Evolutionary conservation across 2,329 filamentous ascomycete species (phyloP).

Genomic region (Hypoxylon sp.): DNA sequence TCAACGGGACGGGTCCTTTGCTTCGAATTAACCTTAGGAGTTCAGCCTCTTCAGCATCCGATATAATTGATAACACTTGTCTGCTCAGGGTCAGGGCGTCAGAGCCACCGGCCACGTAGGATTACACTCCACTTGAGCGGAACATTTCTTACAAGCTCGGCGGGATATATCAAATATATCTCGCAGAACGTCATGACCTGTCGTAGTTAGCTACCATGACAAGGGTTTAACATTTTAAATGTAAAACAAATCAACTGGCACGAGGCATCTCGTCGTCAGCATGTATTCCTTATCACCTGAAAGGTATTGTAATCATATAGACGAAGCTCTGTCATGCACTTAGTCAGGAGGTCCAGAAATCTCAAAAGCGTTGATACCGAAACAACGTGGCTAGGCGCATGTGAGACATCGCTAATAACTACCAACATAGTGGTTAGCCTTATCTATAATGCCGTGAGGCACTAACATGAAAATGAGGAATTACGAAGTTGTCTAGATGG

Average conservation of each 20-base stretch:
- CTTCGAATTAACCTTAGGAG: conserved; percentile 21
- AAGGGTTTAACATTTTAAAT: conserved; percentile 15
- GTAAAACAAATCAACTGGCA: conserved; percentile 2
- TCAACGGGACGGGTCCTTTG: conserved; percentile 21
- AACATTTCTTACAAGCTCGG: conserved; percentile 10
- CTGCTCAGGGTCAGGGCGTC: conserved; percentile 5
- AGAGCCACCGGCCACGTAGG: background rate
- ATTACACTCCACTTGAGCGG: conserved; percentile 16
- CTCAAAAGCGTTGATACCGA: conserved; percentile 11
- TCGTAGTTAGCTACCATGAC: conserved; percentile 11
- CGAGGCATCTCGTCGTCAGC: conserved; percentile 20
- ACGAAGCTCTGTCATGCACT: conserved; percentile 22
- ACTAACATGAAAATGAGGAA: conserved; percentile 9
- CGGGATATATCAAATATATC: conserved; percentile 19
- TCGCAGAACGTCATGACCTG: conserved; percentile 12
- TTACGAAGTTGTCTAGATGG: conserved; percentile 6
- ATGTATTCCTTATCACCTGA: conserved; percentile 21
- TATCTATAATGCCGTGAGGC: conserved; percentile 26
- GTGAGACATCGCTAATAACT: conserved; percentile 11
- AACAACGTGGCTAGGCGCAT: conserved; percentile 11
- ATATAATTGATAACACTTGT: conserved; percentile 5
- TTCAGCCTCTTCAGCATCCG: conserved; percentile 20
- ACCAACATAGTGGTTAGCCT: conserved; percentile 18
- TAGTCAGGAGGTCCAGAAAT: conserved; percentile 9
- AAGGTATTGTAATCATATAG: conserved; percentile 16